Percentiles rank a stretch among this genome's conserved stretches.
phyloP scores from a whole-genome alignment of 2,329 filamentous ascomycete species.

The Aspergillus fijiensis region DNA sequence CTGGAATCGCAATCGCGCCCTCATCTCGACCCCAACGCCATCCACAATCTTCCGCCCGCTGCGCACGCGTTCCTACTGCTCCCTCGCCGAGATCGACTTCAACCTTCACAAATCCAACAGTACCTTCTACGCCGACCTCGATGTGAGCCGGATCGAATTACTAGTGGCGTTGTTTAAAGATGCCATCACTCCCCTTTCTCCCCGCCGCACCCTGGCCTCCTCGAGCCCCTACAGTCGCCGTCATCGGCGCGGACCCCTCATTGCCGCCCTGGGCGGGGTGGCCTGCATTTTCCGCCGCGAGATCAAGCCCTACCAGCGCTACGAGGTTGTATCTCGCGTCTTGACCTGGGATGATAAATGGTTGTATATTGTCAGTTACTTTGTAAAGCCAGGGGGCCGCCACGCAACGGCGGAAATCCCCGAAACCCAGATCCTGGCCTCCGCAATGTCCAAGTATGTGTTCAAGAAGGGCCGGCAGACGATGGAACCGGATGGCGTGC shows the following conservation, averaged over 20 bases:
- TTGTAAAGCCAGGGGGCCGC: conserved; percentile 52
- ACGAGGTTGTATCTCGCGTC: conserved; percentile 68
- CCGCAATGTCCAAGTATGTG: conserved; percentile 70
- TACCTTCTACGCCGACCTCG: background rate
- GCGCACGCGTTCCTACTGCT: background rate
- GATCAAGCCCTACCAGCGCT: conserved; percentile 62
- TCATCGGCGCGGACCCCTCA: too few relatives aligned
- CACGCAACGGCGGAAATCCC: background rate
- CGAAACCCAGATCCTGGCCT: conserved; percentile 63
- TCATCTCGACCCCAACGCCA: background rate
- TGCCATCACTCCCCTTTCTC: too few relatives aligned
- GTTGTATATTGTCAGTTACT: conserved; percentile 70
- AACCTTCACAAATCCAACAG: background rate
- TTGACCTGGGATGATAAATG: conserved; percentile 73
- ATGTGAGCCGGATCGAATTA: background rate
- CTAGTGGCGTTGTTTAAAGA: too few relatives aligned
- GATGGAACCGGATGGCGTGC: conserved; percentile 63
- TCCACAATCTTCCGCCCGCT: background rate
- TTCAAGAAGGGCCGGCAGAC: conserved; percentile 74
- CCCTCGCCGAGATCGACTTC: background rate
- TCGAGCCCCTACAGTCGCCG: too few relatives aligned
- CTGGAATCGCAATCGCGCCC: too few relatives aligned
- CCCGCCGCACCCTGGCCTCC: too few relatives aligned
- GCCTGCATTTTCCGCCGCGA: conserved; percentile 67
- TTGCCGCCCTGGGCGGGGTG: conserved; percentile 61